Conservation (phyloP, 441 rosid species). For the Syzygium malaccense region DNA sequence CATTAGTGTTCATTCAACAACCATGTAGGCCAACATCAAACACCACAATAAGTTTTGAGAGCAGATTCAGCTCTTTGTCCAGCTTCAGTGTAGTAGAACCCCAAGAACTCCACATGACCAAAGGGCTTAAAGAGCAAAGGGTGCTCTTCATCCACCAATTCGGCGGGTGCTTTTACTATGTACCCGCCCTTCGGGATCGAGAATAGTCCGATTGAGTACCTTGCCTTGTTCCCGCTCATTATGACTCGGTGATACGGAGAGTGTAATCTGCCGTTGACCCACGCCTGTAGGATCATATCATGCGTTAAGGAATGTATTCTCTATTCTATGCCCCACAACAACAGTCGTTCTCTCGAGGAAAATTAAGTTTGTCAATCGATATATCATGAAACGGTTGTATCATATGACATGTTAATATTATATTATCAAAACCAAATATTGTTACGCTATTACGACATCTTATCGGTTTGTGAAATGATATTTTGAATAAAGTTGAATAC, state of each 20-base stretch:
- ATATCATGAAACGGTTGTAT: too few relatives aligned
- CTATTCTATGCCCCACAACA: background rate
- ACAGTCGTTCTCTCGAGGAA: background rate
- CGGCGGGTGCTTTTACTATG: constrained; percentile 39
- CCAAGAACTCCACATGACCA: constrained; percentile 42
- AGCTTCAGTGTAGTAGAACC: constrained; percentile 37
- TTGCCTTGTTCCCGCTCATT: constrained; percentile 45
- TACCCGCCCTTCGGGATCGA: constrained; percentile 42
- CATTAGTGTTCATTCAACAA: background rate
- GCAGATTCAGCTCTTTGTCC: constrained; percentile 42
- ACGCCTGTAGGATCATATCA: constrained; percentile 29
- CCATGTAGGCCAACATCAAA: background rate
- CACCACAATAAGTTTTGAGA: constrained; percentile 42
- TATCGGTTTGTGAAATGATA: background rate
- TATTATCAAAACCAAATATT: background rate
- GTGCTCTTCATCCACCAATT: constrained; percentile 45
- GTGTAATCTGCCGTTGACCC: constrained; percentile 45
- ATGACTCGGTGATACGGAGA: constrained; percentile 41
- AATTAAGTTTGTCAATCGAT: background rate
- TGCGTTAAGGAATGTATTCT: background rate
- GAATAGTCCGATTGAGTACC: constrained; percentile 50
- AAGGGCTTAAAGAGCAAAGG: constrained; percentile 52
- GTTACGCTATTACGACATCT: background rate
- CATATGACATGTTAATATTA: background rate
- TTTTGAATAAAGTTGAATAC: background rate